phyloP scores from a whole-genome alignment of 768 basidiomycete species.

The Mycena galericulata region DNA sequence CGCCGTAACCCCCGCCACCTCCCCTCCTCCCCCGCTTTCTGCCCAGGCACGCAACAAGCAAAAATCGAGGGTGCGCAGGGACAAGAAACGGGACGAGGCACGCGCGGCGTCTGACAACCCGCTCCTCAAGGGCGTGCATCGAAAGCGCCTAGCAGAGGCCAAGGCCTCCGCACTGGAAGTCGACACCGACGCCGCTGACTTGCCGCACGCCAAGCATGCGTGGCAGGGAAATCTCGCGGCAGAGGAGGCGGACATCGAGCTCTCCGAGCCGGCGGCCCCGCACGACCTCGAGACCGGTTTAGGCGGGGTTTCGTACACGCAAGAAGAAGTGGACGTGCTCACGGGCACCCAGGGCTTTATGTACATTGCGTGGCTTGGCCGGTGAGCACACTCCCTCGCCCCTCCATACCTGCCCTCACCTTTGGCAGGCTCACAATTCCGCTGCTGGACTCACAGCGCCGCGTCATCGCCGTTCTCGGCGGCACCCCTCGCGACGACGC shows the following conservation, averaged over 20 bases:
- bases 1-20: not conserved
- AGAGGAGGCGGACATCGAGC: not conserved
- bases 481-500: slow-evolving; percentile 1
- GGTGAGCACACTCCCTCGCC: too few relatives aligned
- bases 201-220: slow-evolving; percentile 15
- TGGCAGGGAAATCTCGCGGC: slow-evolving; percentile 13
- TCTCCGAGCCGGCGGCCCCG: not conserved
- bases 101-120: not conserved
- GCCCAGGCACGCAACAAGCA: not conserved
- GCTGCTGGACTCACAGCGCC: too few relatives aligned
- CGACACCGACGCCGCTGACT: not conserved
- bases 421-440: too few relatives aligned
- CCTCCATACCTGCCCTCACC: too few relatives aligned
- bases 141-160: not conserved
- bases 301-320: not conserved
- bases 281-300: not conserved
- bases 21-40: not conserved
- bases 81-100: not conserved
- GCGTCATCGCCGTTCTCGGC: slow-evolving; percentile 14
- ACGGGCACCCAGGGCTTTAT: not conserved
- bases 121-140: not conserved
- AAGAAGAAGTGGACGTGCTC: not conserved
- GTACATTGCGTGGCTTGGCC: too few relatives aligned
- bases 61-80: not conserved
- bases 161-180: not conserved